Base-by-base conservation (phyloP, 352 stramenopile genomes). In the Phytophthora sojae region DNA sequence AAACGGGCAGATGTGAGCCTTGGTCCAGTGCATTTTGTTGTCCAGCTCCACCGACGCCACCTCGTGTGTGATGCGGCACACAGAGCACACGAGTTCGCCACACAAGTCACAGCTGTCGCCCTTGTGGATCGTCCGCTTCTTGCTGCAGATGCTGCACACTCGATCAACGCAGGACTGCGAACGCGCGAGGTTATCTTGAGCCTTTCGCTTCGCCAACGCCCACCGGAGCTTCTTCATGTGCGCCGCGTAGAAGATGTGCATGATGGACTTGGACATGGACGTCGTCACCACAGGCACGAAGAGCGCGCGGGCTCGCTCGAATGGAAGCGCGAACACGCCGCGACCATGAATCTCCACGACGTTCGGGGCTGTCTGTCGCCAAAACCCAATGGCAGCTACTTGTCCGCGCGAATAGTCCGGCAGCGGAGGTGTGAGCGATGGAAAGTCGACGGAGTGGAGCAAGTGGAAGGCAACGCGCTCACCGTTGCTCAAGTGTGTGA, bases 21-120 rank as follows among this genome's bases (percentile, higher is more conserved):
- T 74, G 29, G 32, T 62, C 69, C 64, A 75, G 42, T 73, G 64
- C 45, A 80, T 72, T 45, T 75, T 77, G 68, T 72, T 75, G 56
- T 77, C 68, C 5, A 69, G 56, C 30, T 64, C 69, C 29, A 80
- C 59, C 25, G 60, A 65, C 52, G 73, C 69, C 45, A 80, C 60
- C 57, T 80, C 75, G 50, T 80, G 73, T n/a, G 64, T 67, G 59
- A 80, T 61, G 23, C 73, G 69, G 69, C 73, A 80, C 0, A 64
- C 47, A 7, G 62, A 71, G 64, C 72, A 80, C 58, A 80, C 68
- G 37, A 74, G 66, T 12, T 80, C 60, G 15, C 57, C 63, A 29
- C 72, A 80, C 32, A 80, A 66, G 6, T 76, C 63, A 17, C 68
- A 80, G 35, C 32, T 53, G 19, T 69, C 54, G 15, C 64, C 45